phyloP scores from a whole-genome alignment of 2,329 filamentous ascomycete species.

The Alternaria arborescens region DNA sequence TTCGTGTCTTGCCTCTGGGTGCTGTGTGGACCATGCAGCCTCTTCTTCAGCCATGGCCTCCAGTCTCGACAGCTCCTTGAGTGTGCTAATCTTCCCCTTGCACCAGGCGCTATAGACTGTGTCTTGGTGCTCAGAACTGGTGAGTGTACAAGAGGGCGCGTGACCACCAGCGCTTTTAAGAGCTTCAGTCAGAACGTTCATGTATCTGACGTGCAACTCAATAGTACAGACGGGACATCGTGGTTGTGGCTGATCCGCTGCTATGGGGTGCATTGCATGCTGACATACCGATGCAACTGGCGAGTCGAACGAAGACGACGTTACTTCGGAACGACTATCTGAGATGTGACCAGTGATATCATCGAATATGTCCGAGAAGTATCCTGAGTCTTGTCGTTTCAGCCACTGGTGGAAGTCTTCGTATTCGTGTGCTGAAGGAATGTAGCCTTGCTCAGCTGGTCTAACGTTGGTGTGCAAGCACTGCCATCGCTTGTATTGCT shows the following conservation, averaged over 20 bases:
- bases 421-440: conserved; percentile 40
- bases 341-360: conserved; percentile 34
- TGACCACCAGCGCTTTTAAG: conserved; percentile 33
- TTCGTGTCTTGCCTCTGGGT: conserved; percentile 15
- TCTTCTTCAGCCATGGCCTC: conserved; percentile 34
- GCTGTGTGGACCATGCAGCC: conserved; percentile 25
- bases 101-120: conserved; percentile 35
- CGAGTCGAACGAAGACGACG: conserved; percentile 8
- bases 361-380: conserved; percentile 42
- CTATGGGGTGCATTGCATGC: conserved; percentile 35
- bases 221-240: conserved; percentile 43
- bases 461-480: conserved; percentile 30
- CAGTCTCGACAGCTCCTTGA: conserved; percentile 31
- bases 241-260: conserved; percentile 15
- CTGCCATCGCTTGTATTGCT: conserved; percentile 41
- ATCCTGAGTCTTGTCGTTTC: conserved; percentile 41
- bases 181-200: conserved; percentile 32
- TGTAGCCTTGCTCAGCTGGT: conserved; percentile 27
- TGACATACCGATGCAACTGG: conserved; percentile 30
- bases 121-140: conserved; percentile 34
- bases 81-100: conserved; percentile 32
- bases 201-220: conserved; percentile 37
- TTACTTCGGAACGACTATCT: neutral
- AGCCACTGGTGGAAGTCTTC: conserved; percentile 44
- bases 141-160: conserved; percentile 28